These are phyloP conservation scores for Somion occarium DNA, from an alignment of 1,284 basidiomycete species.

Conservation along the genomic window DNA sequence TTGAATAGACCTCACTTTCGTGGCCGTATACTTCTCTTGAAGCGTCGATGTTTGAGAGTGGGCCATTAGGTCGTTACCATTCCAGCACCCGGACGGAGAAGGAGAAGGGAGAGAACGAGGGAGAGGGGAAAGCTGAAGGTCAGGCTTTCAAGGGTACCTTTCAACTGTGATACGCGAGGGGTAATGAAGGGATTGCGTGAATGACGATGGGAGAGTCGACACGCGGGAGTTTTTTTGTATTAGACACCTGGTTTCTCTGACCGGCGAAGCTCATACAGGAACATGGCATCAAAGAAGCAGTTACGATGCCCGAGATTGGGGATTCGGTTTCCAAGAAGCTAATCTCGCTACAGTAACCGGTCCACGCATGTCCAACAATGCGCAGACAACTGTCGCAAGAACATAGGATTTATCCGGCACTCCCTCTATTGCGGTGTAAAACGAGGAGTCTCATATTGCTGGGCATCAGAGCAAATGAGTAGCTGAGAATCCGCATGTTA, in stretches of 20 bases:
- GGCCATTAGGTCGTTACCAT: not conserved
- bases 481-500: not conserved
- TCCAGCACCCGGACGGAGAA: not conserved
- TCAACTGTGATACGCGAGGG: not conserved
- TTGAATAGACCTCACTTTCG: not conserved
- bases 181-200: not conserved
- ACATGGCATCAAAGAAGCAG: not conserved
- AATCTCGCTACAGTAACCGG: too few species aligned
- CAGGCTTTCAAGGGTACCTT: not conserved
- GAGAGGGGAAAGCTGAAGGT: not conserved
- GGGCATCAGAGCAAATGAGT: not conserved
- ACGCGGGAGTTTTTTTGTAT: not conserved
- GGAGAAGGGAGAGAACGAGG: not conserved
- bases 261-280: not conserved
- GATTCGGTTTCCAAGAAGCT: not conserved
- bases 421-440: not conserved
- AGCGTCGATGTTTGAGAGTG: not conserved
- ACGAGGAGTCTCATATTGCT: not conserved
- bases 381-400: too few species aligned
- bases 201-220: not conserved
- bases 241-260: not conserved
- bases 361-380: too few species aligned
- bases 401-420: too few species aligned
- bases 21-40: not conserved
- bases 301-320: not conserved